Base-by-base conservation (phyloP, 2,329 filamentous ascomycete species). In the Ophiostoma sp. region DNA sequence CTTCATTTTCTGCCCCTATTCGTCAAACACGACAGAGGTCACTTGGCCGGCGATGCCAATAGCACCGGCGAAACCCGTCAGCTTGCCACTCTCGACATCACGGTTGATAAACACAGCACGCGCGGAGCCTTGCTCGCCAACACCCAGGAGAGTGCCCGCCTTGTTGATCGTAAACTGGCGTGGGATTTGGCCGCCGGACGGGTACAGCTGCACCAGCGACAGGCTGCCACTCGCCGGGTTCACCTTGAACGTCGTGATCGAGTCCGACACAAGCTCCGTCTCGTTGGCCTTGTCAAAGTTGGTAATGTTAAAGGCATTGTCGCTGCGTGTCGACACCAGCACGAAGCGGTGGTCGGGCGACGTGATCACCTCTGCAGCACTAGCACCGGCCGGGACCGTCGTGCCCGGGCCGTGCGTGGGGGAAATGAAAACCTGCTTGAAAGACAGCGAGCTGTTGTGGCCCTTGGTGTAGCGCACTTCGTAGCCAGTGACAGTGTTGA, bases 111-210 rank as follows among this genome's bases (percentile, higher is more conserved):
- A 77, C 6, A 84, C 85, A 1, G 91, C 85, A 42, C 83, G 84
- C 44, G 81, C 79, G 66, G 85, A 85, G 16, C 78, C 77, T 77
- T 92, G 88, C 71, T 90, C 81, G 0, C 83, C 89, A 41, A 92
- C 85, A 1, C 87, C 89, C 3, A 92, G 78, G 69, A 89, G 77
- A 67, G 82, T 82, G 0, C 89, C 90, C 11, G 82, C 83, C 70
- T 81, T 82, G 76, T 89, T 92, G 68, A 91, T 77, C 66, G 82
- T 84, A 76, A 91, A 89, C 55, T 89, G 88, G 36, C 90, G 83
- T 0, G 91, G 90, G 68, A 82, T 84, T 7, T 78, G 76, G 2
- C 91, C 91, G 65, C 88, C 88, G 0, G 87, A 83, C 0, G 89
- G 81, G n/a, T 83, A 82, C 41, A 86, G 80, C 73, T 89, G 83